Percentiles rank a stretch among this genome's conserved stretches.
Evolutionary conservation across 2,329 filamentous ascomycete species (phyloP).

Genomic region (Fonsecaea pedrosoi): DNA sequence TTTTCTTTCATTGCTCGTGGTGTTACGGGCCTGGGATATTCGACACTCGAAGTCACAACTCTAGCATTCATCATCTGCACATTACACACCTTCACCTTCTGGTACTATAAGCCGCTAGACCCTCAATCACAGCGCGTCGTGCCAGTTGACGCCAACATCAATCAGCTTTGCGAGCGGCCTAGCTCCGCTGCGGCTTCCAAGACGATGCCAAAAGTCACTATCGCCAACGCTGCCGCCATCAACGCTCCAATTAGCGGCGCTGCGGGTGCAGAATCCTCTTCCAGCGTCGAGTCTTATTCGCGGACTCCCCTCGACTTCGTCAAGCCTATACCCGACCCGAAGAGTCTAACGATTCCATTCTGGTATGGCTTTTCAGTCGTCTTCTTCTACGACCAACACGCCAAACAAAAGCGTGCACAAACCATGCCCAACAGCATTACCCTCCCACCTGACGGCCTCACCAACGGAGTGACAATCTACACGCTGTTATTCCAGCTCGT

Average conservation of each 20-base stretch:
- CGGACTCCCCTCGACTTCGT: constrained; percentile 10
- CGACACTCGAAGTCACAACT: constrained; percentile 43
- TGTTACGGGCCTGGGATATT: constrained; percentile 37
- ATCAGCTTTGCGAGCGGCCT: not conserved
- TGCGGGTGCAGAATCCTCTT: not conserved
- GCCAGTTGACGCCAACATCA: not conserved
- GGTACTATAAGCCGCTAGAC: constrained; percentile 44
- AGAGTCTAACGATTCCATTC: constrained; percentile 3
- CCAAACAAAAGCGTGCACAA: constrained; percentile 5
- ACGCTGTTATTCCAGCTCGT: constrained; percentile 1
- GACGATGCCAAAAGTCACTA: not conserved
- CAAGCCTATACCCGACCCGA: not conserved
- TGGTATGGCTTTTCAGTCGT: constrained; percentile 5
- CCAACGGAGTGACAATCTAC: not conserved
- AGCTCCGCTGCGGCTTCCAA: not conserved
- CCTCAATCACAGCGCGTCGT: not conserved
- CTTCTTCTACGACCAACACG: not conserved
- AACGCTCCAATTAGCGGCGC: not conserved
- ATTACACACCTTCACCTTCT: constrained; percentile 41
- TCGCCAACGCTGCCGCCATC: not conserved
- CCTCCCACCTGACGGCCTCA: constrained; percentile 6
- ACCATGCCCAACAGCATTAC: constrained; percentile 4
- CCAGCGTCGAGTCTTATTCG: not conserved
- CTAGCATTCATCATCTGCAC: constrained; percentile 42
- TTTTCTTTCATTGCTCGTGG: constrained; percentile 29